Conservation (phyloP, 768 basidiomycete genomes). For the Suillus spraguei region DNA sequence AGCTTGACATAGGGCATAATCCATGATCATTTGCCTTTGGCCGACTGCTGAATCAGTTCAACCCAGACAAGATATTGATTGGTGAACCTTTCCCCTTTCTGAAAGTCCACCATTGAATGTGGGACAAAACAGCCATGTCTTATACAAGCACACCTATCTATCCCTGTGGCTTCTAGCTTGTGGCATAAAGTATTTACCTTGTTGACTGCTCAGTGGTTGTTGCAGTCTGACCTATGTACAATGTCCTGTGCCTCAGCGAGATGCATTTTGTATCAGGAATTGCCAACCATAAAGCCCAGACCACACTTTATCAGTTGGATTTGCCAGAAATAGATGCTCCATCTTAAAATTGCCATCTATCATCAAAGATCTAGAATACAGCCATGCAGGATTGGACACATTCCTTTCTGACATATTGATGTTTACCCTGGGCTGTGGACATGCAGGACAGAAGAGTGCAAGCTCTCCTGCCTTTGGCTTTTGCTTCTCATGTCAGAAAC, state of each 20-base stretch:
- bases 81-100: not conserved
- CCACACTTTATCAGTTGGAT: conserved; percentile 21
- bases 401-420: not conserved
- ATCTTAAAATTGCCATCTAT: conserved; percentile 19
- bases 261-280: no score
- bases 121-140: no score
- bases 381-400: not conserved
- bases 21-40: not conserved
- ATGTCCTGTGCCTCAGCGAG: no score
- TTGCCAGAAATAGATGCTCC: conserved; percentile 20
- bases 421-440: conserved; percentile 23
- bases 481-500: not conserved
- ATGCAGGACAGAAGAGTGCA: conserved; percentile 30
- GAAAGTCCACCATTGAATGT: no score
- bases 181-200: no score
- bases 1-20: not conserved
- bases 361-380: not conserved
- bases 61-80: no score
- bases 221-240: no score
- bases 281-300: conserved; percentile 26
- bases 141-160: no score
- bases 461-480: not conserved
- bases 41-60: not conserved
- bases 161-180: no score
- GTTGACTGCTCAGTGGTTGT: no score